A percentile compares a stretch with the other conserved stretches of the same genome.
Conservation (phyloP, 2,329 filamentous ascomycete species). For the Trichoderma asperellum region DNA sequence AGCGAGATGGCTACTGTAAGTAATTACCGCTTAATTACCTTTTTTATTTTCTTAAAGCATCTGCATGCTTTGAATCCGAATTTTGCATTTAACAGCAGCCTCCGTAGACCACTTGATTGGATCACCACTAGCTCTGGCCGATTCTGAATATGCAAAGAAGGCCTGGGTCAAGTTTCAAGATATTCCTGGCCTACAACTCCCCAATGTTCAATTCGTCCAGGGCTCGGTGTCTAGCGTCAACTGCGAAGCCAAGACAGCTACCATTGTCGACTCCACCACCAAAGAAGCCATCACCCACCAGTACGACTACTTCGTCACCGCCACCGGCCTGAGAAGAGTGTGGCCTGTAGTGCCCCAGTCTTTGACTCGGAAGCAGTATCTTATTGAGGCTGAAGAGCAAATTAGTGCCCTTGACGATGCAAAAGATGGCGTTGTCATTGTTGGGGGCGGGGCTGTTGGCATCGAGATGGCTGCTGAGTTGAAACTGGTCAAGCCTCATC, state of each 20-base stretch:
- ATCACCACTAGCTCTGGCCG: slow-evolving; percentile 71
- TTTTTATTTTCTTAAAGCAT: background rate
- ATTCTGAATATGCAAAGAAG: slow-evolving; percentile 64
- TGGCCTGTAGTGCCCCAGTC: slow-evolving; percentile 76
- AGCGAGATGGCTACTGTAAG: slow-evolving; percentile 83
- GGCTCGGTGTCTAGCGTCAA: slow-evolving; percentile 67
- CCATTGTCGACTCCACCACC: slow-evolving; percentile 54
- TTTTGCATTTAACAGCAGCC: background rate
- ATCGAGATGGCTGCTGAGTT: slow-evolving; percentile 82
- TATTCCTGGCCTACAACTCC: slow-evolving; percentile 66
- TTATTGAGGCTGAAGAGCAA: slow-evolving; percentile 64
- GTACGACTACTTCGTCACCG: slow-evolving; percentile 78
- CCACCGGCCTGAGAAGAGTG: slow-evolving; percentile 68
- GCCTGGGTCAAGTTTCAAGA: slow-evolving; percentile 72
- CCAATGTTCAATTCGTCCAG: slow-evolving; percentile 66
- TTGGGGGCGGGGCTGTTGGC: slow-evolving; percentile 79
- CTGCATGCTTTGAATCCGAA: background rate
- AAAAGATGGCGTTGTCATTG: slow-evolving; percentile 65
- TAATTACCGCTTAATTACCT: slow-evolving; percentile 14
- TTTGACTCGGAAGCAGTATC: slow-evolving; percentile 62
- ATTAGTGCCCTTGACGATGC: slow-evolving; percentile 58
- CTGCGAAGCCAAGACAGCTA: slow-evolving; percentile 60
- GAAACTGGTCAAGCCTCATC: slow-evolving; percentile 66
- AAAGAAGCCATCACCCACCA: slow-evolving; percentile 47
- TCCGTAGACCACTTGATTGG: slow-evolving; percentile 72